Evolutionary conservation across 139 green algal genomes (phyloP).

Genomic region (Chlamydomonas schloesseri): DNA sequence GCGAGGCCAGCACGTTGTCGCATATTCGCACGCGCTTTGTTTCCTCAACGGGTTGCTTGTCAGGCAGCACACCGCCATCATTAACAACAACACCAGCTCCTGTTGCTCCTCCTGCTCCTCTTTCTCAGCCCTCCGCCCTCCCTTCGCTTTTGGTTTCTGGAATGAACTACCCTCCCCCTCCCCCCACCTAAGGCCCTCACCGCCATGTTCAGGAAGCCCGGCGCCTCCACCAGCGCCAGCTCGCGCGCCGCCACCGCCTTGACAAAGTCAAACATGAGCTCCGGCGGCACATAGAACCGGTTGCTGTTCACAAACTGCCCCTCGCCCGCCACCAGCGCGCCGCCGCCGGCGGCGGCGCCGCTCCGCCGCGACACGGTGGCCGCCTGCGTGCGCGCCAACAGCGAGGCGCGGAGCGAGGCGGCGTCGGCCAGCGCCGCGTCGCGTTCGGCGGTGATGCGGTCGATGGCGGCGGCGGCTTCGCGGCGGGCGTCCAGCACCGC

Average conservation of each 20-base stretch:
- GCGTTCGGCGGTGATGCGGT: not conserved
- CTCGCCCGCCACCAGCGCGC: not conserved
- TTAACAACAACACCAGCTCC: too few relatives aligned
- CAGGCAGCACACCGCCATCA: too few relatives aligned
- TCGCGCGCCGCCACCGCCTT: constrained; percentile 39
- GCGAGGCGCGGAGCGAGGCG: not conserved
- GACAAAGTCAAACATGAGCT: constrained; percentile 29
- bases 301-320: constrained; percentile 16
- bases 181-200: not conserved
- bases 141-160: too few relatives aligned
- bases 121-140: too few relatives aligned
- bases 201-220: constrained; percentile 8
- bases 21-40: too few relatives aligned
- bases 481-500: not conserved
- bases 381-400: constrained; percentile 17
- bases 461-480: not conserved
- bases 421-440: not conserved
- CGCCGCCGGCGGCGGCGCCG: not conserved
- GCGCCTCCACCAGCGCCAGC: constrained; percentile 14
- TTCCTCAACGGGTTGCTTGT: too few relatives aligned
- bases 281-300: constrained; percentile 18
- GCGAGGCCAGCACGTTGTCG: too few relatives aligned
- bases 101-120: too few relatives aligned
- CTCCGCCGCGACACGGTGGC: not conserved
- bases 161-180: too few relatives aligned